These are phyloP conservation scores for Kwoniella dendrophila DNA, from an alignment of 768 basidiomycete species.

Conservation along the genomic window DNA sequence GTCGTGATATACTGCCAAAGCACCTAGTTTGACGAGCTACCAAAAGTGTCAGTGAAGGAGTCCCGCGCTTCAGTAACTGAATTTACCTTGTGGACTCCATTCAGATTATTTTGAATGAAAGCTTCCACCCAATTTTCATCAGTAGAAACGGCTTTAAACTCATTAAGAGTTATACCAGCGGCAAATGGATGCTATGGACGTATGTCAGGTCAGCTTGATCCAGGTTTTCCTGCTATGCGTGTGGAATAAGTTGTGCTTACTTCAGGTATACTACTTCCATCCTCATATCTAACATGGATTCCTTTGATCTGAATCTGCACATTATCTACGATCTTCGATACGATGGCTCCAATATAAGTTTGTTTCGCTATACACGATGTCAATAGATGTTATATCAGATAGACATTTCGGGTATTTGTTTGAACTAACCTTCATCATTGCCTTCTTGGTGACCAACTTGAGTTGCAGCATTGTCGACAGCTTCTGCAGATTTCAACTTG, in stretches of 20 bases:
- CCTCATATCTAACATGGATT: constrained; percentile 95
- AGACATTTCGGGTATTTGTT: constrained; percentile 12
- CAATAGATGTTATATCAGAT: constrained; percentile 22
- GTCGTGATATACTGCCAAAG: constrained; percentile 90
- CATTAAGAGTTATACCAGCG: constrained; percentile 80
- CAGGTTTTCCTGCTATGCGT: background rate
- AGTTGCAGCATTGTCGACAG: constrained; percentile 60
- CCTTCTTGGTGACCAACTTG: constrained; percentile 37
- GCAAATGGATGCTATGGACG: constrained; percentile 82
- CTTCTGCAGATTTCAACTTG: constrained; percentile 82
- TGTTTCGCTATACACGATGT: constrained; percentile 62
- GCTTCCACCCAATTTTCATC: constrained; percentile 83
- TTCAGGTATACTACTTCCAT: constrained; percentile 87
- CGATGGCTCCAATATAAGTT: constrained; percentile 77
- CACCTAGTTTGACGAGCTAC: constrained; percentile 81
- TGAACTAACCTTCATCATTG: constrained; percentile 53
- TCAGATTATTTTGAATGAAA: constrained; percentile 85
- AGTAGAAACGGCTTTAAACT: constrained; percentile 86
- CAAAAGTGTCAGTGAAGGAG: constrained; percentile 3
- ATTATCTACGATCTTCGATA: constrained; percentile 90
- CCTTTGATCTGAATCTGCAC: constrained; percentile 93
- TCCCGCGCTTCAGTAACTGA: background rate
- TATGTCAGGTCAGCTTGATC: background rate
- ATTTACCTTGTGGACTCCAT: constrained; percentile 82
- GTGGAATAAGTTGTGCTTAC: constrained; percentile 60